Conservation (phyloP, 352 stramenopile genomes). For the Phytophthora aleatoria region DNA sequence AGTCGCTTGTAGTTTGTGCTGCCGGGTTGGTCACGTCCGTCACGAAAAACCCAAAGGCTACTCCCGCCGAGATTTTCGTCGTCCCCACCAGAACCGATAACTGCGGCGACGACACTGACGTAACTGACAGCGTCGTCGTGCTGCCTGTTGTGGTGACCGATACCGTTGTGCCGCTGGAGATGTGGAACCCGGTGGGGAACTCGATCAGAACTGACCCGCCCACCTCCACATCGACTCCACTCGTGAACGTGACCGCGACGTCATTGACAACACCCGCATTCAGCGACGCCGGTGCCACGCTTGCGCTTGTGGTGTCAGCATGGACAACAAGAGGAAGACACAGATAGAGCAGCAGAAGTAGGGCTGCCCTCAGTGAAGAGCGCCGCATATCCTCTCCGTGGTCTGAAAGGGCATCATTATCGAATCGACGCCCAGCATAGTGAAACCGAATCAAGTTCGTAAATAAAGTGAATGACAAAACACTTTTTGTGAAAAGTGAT, state of each 20-base stretch:
- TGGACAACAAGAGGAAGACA: neutral
- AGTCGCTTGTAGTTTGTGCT: constrained; percentile 18
- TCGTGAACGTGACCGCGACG: constrained; percentile 37
- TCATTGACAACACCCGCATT: constrained; percentile 26
- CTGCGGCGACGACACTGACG: constrained; percentile 20
- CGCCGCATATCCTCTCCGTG: constrained; percentile 15
- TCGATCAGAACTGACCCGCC: constrained; percentile 30
- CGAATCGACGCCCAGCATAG: neutral
- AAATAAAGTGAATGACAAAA: too few species aligned
- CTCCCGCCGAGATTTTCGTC: constrained; percentile 20
- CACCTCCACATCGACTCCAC: constrained; percentile 26
- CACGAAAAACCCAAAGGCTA: constrained; percentile 37
- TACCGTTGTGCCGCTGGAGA: constrained; percentile 22
- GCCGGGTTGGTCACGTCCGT: constrained; percentile 41
- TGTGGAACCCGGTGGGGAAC: constrained; percentile 40
- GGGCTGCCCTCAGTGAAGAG: neutral
- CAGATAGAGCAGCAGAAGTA: constrained; percentile 10
- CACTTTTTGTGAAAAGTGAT: too few species aligned
- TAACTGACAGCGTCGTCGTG: constrained; percentile 38
- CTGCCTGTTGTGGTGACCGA: constrained; percentile 12
- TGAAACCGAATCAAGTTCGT: too few species aligned
- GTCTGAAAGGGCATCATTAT: constrained; percentile 11
- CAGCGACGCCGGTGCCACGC: constrained; percentile 30
- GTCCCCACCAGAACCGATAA: constrained; percentile 29
- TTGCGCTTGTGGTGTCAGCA: constrained; percentile 28